Percentiles rank a stretch among this genome's conserved stretches.
Evolutionary conservation across 2,329 filamentous ascomycete genomes (phyloP).

Genomic region (Davidsoniella australis): DNA sequence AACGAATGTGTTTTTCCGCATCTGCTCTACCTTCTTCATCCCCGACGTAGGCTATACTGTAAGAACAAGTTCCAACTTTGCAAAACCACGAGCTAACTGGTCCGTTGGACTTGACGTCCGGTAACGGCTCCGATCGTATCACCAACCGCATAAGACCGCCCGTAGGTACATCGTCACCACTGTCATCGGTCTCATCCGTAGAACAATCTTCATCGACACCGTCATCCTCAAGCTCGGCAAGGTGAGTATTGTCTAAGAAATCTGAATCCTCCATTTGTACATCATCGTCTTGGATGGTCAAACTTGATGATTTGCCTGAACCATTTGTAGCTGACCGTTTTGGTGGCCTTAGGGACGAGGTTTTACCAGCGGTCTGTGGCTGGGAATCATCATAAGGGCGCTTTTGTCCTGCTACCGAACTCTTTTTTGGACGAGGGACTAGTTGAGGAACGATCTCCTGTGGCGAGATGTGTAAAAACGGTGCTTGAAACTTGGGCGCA

Average conservation of each 20-base stretch:
- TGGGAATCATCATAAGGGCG: conserved; percentile 3
- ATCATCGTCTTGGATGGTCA: neutral
- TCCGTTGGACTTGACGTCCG: conserved; percentile 32
- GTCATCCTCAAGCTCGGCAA: neutral
- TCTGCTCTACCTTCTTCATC: no score
- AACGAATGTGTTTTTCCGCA: conserved; percentile 31
- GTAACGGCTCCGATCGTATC: conserved; percentile 32
- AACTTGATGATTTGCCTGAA: neutral
- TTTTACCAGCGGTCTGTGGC: conserved; percentile 1
- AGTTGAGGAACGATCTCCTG: no score
- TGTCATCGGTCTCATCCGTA: neutral
- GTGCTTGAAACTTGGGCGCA: neutral
- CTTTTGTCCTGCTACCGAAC: conserved; percentile 1
- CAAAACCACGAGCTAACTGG: conserved; percentile 51
- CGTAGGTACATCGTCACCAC: neutral
- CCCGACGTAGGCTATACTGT: conserved; percentile 21
- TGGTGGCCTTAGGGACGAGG: conserved; percentile 6
- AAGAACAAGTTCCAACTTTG: conserved; percentile 44
- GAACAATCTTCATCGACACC: neutral
- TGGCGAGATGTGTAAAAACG: no score
- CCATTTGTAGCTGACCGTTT: neutral
- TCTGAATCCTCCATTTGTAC: neutral
- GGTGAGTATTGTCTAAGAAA: neutral
- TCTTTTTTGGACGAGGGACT: no score
- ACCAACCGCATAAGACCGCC: conserved; percentile 19